Conservation (phyloP, 73 alveolate genomes). For the Effrenium voratum region DNA sequence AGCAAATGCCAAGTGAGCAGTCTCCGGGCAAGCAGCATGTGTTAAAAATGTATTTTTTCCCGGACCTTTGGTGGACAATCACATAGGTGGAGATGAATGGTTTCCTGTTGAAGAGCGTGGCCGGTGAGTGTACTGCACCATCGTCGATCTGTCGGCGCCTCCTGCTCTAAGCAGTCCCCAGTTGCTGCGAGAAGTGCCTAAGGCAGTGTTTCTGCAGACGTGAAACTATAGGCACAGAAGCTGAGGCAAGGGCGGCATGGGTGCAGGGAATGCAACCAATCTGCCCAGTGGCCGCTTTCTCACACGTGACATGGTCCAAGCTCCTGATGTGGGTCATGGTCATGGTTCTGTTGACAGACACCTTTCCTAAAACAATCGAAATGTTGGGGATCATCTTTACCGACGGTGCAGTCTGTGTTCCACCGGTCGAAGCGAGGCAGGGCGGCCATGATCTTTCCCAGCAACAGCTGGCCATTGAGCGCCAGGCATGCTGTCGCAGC, state of each 20-base stretch:
- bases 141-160: neutral
- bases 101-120: neutral
- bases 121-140: neutral
- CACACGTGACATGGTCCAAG: neutral
- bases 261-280: slow-evolving; percentile 89
- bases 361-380: neutral
- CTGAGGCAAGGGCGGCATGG: slow-evolving; percentile 28
- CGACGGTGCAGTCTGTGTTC: neutral
- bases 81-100: neutral
- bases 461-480: slow-evolving; percentile 65
- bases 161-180: slow-evolving; percentile 37
- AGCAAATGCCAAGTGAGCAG: too few relatives aligned
- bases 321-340: neutral
- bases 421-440: neutral
- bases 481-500: slow-evolving; percentile 75
- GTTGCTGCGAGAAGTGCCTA: slow-evolving; percentile 47
- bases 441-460: slow-evolving; percentile 46
- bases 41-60: too few relatives aligned
- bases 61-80: too few relatives aligned
- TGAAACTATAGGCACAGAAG: neutral
- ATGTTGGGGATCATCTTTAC: too few relatives aligned
- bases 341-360: neutral
- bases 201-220: too few relatives aligned
- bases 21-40: too few relatives aligned
- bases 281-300: neutral